Conservation (phyloP, 345 rosid species). For the Orychophragmus violaceus region DNA sequence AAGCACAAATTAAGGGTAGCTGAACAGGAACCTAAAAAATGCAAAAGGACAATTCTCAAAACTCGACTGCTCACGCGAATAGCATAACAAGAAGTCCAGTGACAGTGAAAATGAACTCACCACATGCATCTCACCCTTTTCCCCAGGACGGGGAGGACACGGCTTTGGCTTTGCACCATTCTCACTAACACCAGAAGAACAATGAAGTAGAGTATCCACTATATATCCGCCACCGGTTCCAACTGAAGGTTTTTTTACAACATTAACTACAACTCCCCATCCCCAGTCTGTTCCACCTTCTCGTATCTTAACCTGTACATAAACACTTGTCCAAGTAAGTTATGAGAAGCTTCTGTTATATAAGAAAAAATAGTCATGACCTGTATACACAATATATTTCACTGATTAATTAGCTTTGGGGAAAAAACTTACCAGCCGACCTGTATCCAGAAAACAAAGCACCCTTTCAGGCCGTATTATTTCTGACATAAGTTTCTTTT, state of each 20-base stretch:
- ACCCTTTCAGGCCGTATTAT: constrained; percentile 94
- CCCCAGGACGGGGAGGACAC: constrained; percentile 85
- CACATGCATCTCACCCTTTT: constrained; percentile 99
- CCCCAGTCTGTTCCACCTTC: constrained; percentile 99
- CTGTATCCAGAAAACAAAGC: constrained; percentile 83
- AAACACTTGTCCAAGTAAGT: constrained; percentile 21
- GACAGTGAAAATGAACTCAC: constrained; percentile 41
- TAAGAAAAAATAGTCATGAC: neutral
- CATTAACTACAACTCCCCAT: constrained; percentile 98
- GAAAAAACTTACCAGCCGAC: constrained; percentile 68
- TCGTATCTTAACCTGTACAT: constrained; percentile 74
- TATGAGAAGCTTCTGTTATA: neutral
- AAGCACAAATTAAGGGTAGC: constrained; percentile 70
- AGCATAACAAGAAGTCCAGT: neutral
- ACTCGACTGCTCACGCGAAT: neutral
- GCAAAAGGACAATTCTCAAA: constrained; percentile 20
- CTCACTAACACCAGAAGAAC: constrained; percentile 79
- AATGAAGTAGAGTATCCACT: constrained; percentile 90
- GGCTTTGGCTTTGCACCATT: constrained; percentile 87
- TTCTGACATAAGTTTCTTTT: constrained; percentile 89
- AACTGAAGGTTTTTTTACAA: constrained; percentile 64
- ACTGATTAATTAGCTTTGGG: neutral
- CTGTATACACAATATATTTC: neutral
- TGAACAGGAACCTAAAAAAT: constrained; percentile 83
- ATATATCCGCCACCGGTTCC: constrained; percentile 63